A percentile compares a stretch with the other conserved stretches of the same genome.
These are phyloP conservation scores for Torulaspora pretoriensis DNA, from an alignment of 1,139 yeast genomes.

Conservation along the genomic window DNA sequence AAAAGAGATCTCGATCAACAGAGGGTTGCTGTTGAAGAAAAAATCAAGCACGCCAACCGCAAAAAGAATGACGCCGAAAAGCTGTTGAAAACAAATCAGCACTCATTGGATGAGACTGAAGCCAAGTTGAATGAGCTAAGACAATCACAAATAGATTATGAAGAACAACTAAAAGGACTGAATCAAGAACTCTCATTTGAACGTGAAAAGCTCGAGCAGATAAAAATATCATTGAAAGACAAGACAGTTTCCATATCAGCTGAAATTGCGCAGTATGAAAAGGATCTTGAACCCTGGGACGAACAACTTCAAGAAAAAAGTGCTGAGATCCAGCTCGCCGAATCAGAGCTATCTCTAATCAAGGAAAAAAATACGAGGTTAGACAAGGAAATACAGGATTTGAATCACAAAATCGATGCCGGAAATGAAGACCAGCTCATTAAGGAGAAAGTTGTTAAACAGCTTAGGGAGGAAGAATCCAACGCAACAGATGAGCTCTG, in stretches of 20 bases:
- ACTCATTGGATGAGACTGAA: slow-evolving; percentile 43
- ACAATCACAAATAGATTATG: slow-evolving; percentile 41
- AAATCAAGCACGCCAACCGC: slow-evolving; percentile 55
- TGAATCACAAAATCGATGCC: slow-evolving; percentile 46
- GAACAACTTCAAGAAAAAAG: slow-evolving; percentile 61
- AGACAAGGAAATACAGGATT: slow-evolving; percentile 45
- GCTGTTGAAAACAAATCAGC: slow-evolving; percentile 39
- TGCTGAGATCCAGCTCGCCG: slow-evolving; percentile 60
- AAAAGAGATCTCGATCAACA: slow-evolving; percentile 39
- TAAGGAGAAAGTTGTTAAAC: slow-evolving; percentile 46
- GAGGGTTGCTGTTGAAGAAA: slow-evolving; percentile 70
- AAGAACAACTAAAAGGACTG: slow-evolving; percentile 43
- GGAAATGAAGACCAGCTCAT: slow-evolving; percentile 52
- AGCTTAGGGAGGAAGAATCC: slow-evolving; percentile 43
- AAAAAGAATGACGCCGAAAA: slow-evolving; percentile 64
- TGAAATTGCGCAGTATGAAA: slow-evolving; percentile 49
- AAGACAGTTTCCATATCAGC: slow-evolving; percentile 43
- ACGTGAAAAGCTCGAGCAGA: slow-evolving; percentile 51
- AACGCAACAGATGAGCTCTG: slow-evolving; percentile 51
- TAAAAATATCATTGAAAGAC: slow-evolving; percentile 63
- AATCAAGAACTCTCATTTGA: slow-evolving; percentile 49
- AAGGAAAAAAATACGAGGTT: slow-evolving; percentile 39
- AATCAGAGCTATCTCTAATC: slow-evolving; percentile 61
- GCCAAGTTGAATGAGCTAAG: slow-evolving; percentile 46
- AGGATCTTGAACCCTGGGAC: slow-evolving; percentile 79